Percentiles rank a stretch among this genome's conserved stretches.
phyloP scores from a whole-genome alignment of 331 rosid species.

The Erythrophleum ivorense region DNA sequence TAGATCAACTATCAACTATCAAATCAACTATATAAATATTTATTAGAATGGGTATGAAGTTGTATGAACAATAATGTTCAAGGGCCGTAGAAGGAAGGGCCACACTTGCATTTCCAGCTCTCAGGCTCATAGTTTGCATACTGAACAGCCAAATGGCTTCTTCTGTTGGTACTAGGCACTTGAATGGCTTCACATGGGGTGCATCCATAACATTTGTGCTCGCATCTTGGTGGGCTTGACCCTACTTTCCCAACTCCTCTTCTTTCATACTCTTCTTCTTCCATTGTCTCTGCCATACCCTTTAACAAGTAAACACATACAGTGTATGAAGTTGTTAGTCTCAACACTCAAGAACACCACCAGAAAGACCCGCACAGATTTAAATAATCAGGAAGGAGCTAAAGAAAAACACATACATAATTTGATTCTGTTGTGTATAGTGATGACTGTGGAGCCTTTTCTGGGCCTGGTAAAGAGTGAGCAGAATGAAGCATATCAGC shows the following conservation, averaged over 20 bases:
- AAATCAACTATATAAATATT: constrained; percentile 3
- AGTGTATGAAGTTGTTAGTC: background rate
- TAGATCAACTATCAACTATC: background rate
- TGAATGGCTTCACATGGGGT: constrained; percentile 90
- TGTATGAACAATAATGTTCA: constrained; percentile 38
- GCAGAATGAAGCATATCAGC: background rate
- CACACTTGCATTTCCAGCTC: constrained; percentile 99
- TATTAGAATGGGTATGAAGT: background rate
- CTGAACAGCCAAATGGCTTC: constrained; percentile 54
- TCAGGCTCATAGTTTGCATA: constrained; percentile 93
- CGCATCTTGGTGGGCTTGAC: constrained; percentile 92
- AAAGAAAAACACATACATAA: constrained; percentile 49
- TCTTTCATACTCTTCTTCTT: constrained; percentile 25
- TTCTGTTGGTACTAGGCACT: constrained; percentile 68
- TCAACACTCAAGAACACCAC: background rate
- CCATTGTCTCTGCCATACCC: constrained; percentile 45
- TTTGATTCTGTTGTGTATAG: constrained; percentile 40
- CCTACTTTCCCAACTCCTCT: constrained; percentile 66
- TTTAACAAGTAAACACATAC: constrained; percentile 29
- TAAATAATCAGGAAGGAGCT: background rate
- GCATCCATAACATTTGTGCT: constrained; percentile 91
- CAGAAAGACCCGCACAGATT: background rate
- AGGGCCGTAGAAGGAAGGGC: constrained; percentile 80
- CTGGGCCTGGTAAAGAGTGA: constrained; percentile 47
- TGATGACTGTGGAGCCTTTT: constrained; percentile 38